phyloP scores from a whole-genome alignment of 352 stramenopile species.

The Globisporangium lucens region DNA sequence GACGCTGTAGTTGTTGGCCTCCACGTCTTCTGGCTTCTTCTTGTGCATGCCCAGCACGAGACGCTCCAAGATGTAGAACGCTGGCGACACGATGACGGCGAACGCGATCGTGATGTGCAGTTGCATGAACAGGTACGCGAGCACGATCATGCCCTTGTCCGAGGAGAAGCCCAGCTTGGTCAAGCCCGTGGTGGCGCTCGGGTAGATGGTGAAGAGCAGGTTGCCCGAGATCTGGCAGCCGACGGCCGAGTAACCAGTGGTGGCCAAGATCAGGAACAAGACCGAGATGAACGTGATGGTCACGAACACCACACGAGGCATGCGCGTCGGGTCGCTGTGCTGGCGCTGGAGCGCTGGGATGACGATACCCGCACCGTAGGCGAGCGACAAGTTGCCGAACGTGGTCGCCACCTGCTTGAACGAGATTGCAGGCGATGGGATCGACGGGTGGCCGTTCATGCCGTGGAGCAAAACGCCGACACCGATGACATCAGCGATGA shows the following conservation, averaged over 20 bases:
- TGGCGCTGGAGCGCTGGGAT: slow-evolving; percentile 49
- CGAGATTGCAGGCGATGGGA: slow-evolving; percentile 33
- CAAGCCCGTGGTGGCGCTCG: slow-evolving; percentile 21
- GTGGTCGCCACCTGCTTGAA: slow-evolving; percentile 41
- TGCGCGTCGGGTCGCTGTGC: slow-evolving; percentile 45
- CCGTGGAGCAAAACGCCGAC: slow-evolving; percentile 38
- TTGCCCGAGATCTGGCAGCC: slow-evolving; percentile 57
- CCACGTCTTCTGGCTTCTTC: slow-evolving; percentile 20
- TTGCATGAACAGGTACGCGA: slow-evolving; percentile 60
- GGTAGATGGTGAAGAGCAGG: slow-evolving; percentile 52
- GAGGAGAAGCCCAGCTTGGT: slow-evolving; percentile 42
- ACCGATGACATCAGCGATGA: slow-evolving; percentile 45
- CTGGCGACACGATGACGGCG: slow-evolving; percentile 44
- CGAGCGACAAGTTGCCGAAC: slow-evolving; percentile 49
- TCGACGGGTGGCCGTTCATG: slow-evolving; percentile 38
- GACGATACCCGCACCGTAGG: slow-evolving; percentile 52
- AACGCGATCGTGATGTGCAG: slow-evolving; percentile 48
- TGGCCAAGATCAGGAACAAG: slow-evolving; percentile 43
- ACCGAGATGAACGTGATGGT: slow-evolving; percentile 46
- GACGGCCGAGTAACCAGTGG: slow-evolving; percentile 37
- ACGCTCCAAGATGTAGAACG: slow-evolving; percentile 61
- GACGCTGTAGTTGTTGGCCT: slow-evolving; percentile 15
- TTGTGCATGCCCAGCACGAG: slow-evolving; percentile 64
- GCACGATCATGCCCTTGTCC: slow-evolving; percentile 39
- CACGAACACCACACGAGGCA: slow-evolving; percentile 49